Evolutionary conservation across 2,329 filamentous ascomycete genomes (phyloP), one percentile per base, ranked within the genome.

Genomic region (Scedosporium minutisporum): DNA sequence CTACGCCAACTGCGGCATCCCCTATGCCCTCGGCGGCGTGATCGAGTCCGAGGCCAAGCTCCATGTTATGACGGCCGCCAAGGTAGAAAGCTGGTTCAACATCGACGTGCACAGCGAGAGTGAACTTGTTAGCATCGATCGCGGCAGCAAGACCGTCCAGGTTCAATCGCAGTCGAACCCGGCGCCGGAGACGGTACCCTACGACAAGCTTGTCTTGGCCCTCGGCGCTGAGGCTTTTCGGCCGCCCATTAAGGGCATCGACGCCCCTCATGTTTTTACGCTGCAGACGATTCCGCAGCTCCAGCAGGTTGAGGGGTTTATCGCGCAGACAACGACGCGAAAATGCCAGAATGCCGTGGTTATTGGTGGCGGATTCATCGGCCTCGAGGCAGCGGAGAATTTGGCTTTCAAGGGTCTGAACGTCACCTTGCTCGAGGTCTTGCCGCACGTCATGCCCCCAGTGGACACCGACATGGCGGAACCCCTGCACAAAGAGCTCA

Each of bases 1-100:
- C 44, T 48, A 48, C 44, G 44, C 72, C 16, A 48, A 48, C n/a
- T 48, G 44, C 44, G 44, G 44, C 44, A 48, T 48, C 16, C 44
- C 44, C n/a, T 48, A 48, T n/a, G 44, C 44, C 18, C 44, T 48
- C 44, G 44, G 44, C 44, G 44, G 44, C n/a, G 44, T 48, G 4
- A 48, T 48, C 44, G 18, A 48, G 7, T 48, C 44, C 44, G 44
- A 48, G 14, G 44, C 44, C 18, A 48, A 48, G 18, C 44, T 48
- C 9, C 44, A 48, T n/a, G 44, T 48, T n/a, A 48, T 48, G 44
- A 48, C 44, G 44, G 18, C 18, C 16, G 44, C 16, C n/a, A 48
- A 48, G 9, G 44, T 21, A 6, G 18, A 48, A 6, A 21, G n/a
- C 18, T 48, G 44, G 44, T 48, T 48, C 18, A 48, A 48, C 9